These are phyloP conservation scores for Cystoderma amianthinum DNA, from an alignment of 768 basidiomycete genomes.

Conservation along the genomic window DNA sequence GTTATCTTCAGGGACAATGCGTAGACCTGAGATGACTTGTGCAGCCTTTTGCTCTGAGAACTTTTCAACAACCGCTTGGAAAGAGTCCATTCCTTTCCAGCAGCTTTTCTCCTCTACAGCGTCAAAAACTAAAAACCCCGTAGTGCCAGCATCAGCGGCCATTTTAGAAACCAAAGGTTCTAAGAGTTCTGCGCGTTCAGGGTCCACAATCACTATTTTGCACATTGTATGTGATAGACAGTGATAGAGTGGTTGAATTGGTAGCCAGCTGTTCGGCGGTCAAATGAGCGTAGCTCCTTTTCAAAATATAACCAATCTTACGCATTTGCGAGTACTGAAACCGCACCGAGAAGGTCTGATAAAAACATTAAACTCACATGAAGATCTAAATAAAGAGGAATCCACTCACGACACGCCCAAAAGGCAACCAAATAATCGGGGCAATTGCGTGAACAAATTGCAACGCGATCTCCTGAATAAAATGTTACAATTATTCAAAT, in stretches of 20 bases:
- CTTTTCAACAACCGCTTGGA: conserved; percentile 24
- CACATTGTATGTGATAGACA: conserved; percentile 49
- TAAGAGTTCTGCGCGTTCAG: conserved; percentile 46
- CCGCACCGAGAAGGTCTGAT: conserved; percentile 53
- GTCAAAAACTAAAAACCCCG: conserved; percentile 39
- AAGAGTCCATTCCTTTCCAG: conserved; percentile 37
- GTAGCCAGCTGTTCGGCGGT: conserved; percentile 38
- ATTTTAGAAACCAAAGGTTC: conserved; percentile 18
- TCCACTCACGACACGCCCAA: conserved; percentile 51
- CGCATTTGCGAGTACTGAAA: conserved; percentile 57
- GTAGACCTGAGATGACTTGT: conserved; percentile 17
- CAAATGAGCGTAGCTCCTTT: neutral
- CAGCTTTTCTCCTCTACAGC: conserved; percentile 22
- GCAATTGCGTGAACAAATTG: conserved; percentile 57
- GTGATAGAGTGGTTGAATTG: conserved; percentile 43
- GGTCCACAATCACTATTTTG: conserved; percentile 49
- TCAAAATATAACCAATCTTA: conserved; percentile 19
- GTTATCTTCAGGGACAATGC: conserved; percentile 48
- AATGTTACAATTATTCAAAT: conserved; percentile 5
- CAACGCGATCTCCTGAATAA: conserved; percentile 44
- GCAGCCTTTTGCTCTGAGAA: conserved; percentile 18
- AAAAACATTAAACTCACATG: conserved; percentile 8
- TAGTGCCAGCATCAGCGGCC: conserved; percentile 17
- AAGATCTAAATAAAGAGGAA: conserved; percentile 1
- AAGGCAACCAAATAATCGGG: conserved; percentile 54